phyloP scores from a whole-genome alignment of 495 filamentous ascomycete species.

The Entonaema liquescens region DNA sequence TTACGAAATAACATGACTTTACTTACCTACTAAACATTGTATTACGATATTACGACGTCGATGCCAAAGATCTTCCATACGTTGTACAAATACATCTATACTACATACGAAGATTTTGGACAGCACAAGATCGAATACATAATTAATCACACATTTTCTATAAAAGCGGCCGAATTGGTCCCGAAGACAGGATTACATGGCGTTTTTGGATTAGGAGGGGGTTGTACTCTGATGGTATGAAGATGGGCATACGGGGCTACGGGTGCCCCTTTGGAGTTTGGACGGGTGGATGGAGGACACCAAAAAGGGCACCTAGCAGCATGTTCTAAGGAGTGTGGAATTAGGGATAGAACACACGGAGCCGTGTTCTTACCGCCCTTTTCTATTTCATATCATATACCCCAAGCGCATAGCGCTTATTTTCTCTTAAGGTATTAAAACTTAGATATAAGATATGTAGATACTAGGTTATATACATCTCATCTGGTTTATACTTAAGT shows the following conservation, averaged over 20 bases:
- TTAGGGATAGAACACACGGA: neutral
- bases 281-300: conserved; percentile 21
- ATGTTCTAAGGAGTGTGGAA: neutral
- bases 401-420: conserved; percentile 15
- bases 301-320: conserved; percentile 13
- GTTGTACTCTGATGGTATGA: conserved; percentile 2
- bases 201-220: conserved; percentile 27
- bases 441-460: conserved; percentile 3
- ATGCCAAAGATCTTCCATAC: conserved; percentile 19
- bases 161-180: conserved; percentile 2
- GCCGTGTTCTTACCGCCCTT: neutral
- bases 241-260: conserved; percentile 1
- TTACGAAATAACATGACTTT: neutral
- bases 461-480: conserved; percentile 25
- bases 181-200: conserved; percentile 12
- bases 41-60: conserved; percentile 38
- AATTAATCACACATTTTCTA: conserved; percentile 29
- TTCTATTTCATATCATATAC: conserved; percentile 30
- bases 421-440: neutral
- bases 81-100: conserved; percentile 37
- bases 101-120: conserved; percentile 28
- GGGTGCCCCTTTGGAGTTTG: conserved; percentile 17
- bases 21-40: conserved; percentile 1
- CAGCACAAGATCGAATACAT: conserved; percentile 12
- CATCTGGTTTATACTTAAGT: neutral